A percentile compares a stretch with the other conserved stretches of the same genome.
Evolutionary conservation across 495 filamentous ascomycete species (phyloP).

Genomic region (Podospora sp.): DNA sequence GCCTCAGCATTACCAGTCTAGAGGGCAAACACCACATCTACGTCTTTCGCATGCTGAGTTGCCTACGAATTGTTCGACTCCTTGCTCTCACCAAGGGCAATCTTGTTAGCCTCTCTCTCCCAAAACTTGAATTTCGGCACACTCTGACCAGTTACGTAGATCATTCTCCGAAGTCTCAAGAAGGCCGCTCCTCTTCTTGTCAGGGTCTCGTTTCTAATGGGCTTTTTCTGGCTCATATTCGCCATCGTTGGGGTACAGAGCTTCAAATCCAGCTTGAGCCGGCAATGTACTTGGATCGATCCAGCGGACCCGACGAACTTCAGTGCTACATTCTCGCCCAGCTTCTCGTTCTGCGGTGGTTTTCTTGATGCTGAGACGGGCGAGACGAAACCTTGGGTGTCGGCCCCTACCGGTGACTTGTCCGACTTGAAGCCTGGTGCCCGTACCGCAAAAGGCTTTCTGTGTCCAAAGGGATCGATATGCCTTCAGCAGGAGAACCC

Average conservation of each 20-base stretch:
- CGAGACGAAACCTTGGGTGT: constrained; percentile 66
- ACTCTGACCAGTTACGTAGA: constrained; percentile 48
- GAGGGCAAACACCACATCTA: constrained; percentile 73
- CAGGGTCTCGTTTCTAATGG: constrained; percentile 92
- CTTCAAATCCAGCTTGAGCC: constrained; percentile 91
- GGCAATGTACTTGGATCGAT: constrained; percentile 85
- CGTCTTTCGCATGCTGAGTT: constrained; percentile 95
- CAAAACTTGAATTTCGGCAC: not conserved
- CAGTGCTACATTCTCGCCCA: constrained; percentile 51
- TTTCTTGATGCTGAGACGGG: constrained; percentile 65
- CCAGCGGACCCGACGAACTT: constrained; percentile 52
- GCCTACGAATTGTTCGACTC: constrained; percentile 85
- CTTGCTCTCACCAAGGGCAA: constrained; percentile 91
- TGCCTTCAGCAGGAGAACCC: constrained; percentile 82
- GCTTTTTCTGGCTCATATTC: constrained; percentile 99
- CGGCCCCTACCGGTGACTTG: constrained; percentile 26
- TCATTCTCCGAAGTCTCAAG: constrained; percentile 93
- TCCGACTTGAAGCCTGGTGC: constrained; percentile 37
- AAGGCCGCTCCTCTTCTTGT: constrained; percentile 92
- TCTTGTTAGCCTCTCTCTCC: constrained; percentile 54
- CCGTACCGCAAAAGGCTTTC: constrained; percentile 75
- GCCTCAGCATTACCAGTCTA: constrained; percentile 66
- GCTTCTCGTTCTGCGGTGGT: constrained; percentile 83
- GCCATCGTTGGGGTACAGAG: constrained; percentile 95
- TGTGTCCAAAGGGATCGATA: constrained; percentile 79